Percentiles rank a stretch among this genome's conserved stretches.
phyloP scores from a whole-genome alignment of 2,329 filamentous ascomycete species.

The Monosporascus ibericus region DNA sequence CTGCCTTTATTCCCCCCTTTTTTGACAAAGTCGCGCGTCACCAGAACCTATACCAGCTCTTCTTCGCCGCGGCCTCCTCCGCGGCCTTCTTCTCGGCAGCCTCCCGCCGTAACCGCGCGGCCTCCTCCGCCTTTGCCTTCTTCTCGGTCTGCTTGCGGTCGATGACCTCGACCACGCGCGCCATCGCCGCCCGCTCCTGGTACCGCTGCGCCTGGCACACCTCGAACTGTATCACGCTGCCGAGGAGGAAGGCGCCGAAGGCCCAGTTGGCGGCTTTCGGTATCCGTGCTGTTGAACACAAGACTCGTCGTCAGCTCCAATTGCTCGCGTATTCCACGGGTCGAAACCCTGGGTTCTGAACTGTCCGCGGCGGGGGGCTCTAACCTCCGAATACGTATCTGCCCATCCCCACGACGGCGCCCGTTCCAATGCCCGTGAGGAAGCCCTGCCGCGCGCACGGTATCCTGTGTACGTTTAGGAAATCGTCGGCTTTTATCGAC shows the following conservation, averaged over 20 bases:
- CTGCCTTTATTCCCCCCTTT: too few relatives aligned
- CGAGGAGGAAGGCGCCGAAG: constrained; percentile 66
- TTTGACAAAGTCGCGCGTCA: constrained; percentile 21
- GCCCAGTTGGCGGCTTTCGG: constrained; percentile 77
- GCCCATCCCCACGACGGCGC: constrained; percentile 68
- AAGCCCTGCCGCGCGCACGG: constrained; percentile 82
- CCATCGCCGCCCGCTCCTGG: constrained; percentile 77
- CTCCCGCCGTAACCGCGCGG: constrained; percentile 36
- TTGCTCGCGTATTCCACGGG: background rate
- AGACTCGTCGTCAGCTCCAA: background rate
- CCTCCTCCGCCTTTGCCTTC: constrained; percentile 32
- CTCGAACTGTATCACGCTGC: constrained; percentile 70
- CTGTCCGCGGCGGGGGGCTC: constrained; percentile 14
- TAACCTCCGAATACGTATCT: constrained; percentile 71
- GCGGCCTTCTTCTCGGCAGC: constrained; percentile 34
- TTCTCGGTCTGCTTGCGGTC: constrained; percentile 65
- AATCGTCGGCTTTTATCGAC: constrained; percentile 62
- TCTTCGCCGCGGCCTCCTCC: constrained; percentile 25
- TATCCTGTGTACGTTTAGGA: constrained; percentile 65
- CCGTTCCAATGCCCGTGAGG: constrained; percentile 74
- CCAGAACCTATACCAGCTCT: constrained; percentile 54
- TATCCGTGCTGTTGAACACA: constrained; percentile 42
- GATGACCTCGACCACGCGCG: constrained; percentile 76
- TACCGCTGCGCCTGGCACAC: constrained; percentile 72
- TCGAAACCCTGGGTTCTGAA: too few relatives aligned